Conservation (phyloP, 1,284 basidiomycete species). For the Fomitopsis schrenkii region DNA sequence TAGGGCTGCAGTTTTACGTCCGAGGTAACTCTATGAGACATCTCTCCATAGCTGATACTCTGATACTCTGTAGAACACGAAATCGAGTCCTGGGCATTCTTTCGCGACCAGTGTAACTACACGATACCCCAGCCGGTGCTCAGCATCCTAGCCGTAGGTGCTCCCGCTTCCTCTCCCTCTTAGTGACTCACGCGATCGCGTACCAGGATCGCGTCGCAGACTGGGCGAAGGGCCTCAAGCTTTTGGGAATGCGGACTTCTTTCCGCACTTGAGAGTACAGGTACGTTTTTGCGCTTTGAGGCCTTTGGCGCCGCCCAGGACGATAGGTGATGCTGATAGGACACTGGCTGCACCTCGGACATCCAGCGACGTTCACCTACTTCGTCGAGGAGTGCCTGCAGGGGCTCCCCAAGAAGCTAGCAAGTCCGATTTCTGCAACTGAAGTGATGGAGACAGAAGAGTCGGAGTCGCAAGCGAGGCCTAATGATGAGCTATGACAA, state of each 20-base stretch:
- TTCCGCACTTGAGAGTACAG: constrained; percentile 49
- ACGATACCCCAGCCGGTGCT: constrained; percentile 56
- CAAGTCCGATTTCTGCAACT: too few species aligned
- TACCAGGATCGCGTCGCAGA: constrained; percentile 58
- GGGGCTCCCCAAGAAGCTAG: neutral
- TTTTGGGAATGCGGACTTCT: constrained; percentile 38
- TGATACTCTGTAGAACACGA: constrained; percentile 42
- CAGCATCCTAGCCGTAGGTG: constrained; percentile 46
- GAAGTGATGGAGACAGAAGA: neutral
- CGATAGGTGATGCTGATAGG: constrained; percentile 41
- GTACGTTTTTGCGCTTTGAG: constrained; percentile 29
- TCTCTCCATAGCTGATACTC: neutral
- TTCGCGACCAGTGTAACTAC: constrained; percentile 50
- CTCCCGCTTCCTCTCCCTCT: neutral
- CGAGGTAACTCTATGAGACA: constrained; percentile 39
- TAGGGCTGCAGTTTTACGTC: constrained; percentile 18
- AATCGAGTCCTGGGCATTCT: constrained; percentile 46
- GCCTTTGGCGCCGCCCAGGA: constrained; percentile 5
- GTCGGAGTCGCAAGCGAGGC: neutral
- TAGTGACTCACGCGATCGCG: neutral
- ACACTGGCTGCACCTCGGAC: constrained; percentile 63
- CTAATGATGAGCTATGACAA: neutral
- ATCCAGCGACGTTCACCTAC: constrained; percentile 44
- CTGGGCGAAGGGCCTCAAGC: constrained; percentile 42
- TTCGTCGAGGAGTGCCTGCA: constrained; percentile 38